phyloP scores from a whole-genome alignment of 1,284 basidiomycete genomes.

The Peniophora sp. region DNA sequence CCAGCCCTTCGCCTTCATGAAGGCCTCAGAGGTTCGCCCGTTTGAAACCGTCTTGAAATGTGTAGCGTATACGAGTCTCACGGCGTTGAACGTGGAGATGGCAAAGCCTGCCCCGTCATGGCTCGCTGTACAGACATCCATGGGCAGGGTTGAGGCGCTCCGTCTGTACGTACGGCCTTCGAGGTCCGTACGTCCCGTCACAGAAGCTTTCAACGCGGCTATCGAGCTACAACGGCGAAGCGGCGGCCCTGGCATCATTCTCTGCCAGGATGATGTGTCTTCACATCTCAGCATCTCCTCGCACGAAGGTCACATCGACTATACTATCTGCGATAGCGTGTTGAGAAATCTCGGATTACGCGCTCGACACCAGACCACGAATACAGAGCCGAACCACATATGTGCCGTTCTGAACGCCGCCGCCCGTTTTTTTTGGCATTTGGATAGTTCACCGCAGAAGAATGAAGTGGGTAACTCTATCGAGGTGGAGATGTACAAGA shows the following conservation, averaged over 20 bases:
- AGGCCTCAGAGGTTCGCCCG: no score
- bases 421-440: constrained; percentile 2
- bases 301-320: neutral
- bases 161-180: no score
- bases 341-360: neutral
- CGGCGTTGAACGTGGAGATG: no score
- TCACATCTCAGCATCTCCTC: neutral
- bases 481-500: neutral
- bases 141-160: no score
- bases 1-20: no score
- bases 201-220: neutral
- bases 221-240: neutral
- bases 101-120: no score
- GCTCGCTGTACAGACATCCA: no score
- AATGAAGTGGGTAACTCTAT: neutral
- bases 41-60: no score
- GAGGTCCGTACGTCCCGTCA: no score
- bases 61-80: no score
- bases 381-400: neutral
- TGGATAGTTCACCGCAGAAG: constrained; percentile 1
- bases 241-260: neutral
- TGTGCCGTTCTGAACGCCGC: neutral
- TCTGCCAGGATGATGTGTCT: neutral
- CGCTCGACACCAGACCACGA: neutral
- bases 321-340: neutral